Evolutionary conservation across 192 early-diverging fungal species (phyloP), one percentile per base, ranked within the genome.

Genomic region (Coemansia sp.): DNA sequence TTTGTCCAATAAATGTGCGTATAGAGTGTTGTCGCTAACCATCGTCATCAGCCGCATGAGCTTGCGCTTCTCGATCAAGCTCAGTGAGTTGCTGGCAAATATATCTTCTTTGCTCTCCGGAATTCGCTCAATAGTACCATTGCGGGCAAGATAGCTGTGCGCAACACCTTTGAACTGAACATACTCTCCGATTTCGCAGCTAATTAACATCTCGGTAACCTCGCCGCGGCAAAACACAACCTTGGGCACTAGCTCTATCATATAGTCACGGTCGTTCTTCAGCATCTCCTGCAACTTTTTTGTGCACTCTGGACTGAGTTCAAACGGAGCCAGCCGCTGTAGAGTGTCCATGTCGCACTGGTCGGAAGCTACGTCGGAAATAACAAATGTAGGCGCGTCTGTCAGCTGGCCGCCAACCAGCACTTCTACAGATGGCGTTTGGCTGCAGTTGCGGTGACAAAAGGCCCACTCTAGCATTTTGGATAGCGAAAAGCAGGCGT

Each of bases 71-170:
- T 96, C 96, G 43, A 92, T 73, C 37, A 96, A 71, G 7, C 76
- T 77, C 12, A 96, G 81, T 17, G 86, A 75, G 19, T 88, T 85
- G 58, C 86, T 90, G 14, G 86, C 83, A 85, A 98, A 98, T 15
- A 98, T 84, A 70, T 96, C 96, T 67, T 94, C 94, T 70, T 95
- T 96, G 50, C 90, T 89, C 17, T 88, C 84, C 0, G 96, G 96
- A 4, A 94, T 91, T 75, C 88, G 70, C 50, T 88, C 84, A 15
- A 86, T 81, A 15, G 85, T 39, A 3, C 59, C 67, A 21, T 82
- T 63, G 39, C 66, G 74, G 14, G 61, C 59, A 14, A 95, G 60
- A 35, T 84, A 88, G 8, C 87, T 88, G 9, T 80, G 70, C 54
- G 94, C 94, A 11, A 95, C 63, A 5, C 87, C 86, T 59, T 90